Evolutionary conservation across 345 rosid genomes (phyloP).

Genomic region (Melaleuca quinquenervia): DNA sequence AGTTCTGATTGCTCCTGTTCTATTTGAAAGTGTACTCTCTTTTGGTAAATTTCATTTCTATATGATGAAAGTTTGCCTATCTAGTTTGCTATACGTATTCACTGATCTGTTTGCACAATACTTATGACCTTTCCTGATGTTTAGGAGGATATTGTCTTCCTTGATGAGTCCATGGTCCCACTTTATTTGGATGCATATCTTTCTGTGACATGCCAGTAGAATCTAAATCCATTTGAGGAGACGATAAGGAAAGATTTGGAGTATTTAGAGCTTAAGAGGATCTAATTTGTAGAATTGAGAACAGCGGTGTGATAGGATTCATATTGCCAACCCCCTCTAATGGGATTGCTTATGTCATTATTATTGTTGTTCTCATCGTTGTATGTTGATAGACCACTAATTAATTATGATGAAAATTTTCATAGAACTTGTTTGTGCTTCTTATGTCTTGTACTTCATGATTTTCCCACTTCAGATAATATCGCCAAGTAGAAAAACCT

Average conservation of each 20-base stretch:
- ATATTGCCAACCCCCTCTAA: neutral
- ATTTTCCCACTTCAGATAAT: neutral
- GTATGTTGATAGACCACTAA: neutral
- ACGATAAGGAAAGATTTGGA: neutral
- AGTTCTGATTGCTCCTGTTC: slow-evolving; percentile 10
- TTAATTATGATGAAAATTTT: neutral
- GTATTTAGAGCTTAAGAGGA: neutral
- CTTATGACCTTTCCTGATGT: neutral
- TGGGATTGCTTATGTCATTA: neutral
- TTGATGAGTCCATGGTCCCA: neutral
- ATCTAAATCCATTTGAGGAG: neutral
- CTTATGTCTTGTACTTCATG: neutral
- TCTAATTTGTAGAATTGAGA: neutral
- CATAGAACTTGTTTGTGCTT: neutral
- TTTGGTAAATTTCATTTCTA: neutral
- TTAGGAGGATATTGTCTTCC: neutral
- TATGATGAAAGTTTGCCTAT: neutral
- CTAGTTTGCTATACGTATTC: neutral
- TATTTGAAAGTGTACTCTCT: neutral
- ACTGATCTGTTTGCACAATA: neutral
- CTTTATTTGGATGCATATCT: neutral
- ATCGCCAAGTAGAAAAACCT: neutral
- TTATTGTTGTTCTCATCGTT: neutral
- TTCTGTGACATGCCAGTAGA: neutral
- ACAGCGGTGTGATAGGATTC: neutral